Conservation (phyloP, 169 alveolate genomes). For the Ichthyophthirius multifiliis region DNA sequence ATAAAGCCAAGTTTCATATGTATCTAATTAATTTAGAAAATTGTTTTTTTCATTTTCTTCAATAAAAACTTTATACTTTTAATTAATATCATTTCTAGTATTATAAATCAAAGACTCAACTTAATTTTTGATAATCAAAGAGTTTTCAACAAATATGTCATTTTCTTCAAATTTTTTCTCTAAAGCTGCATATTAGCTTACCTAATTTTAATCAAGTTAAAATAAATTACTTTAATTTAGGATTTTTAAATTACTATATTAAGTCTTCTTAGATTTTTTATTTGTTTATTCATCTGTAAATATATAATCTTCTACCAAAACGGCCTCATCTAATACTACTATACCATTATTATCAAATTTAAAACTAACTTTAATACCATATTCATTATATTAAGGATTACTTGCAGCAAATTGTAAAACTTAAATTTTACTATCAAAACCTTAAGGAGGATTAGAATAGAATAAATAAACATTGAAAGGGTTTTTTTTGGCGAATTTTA, state of each 20-base stretch:
- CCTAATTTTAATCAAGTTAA: neutral
- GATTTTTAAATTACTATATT: slow-evolving; percentile 15
- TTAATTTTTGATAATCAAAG: slow-evolving; percentile 45
- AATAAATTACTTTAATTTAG: neutral
- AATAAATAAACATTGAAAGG: slow-evolving; percentile 66
- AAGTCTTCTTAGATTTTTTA: slow-evolving; percentile 38
- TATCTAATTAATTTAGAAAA: too few species aligned
- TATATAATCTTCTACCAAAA: slow-evolving; percentile 50
- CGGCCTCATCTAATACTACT: slow-evolving; percentile 53
- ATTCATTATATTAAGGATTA: slow-evolving; percentile 46
- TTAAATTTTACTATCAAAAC: slow-evolving; percentile 49
- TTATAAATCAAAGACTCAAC: slow-evolving; percentile 59
- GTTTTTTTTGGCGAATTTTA: slow-evolving; percentile 65
- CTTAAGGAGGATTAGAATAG: slow-evolving; percentile 48
- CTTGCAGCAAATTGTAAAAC: slow-evolving; percentile 41
- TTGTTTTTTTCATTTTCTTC: too few species aligned
- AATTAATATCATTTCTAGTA: slow-evolving; percentile 44
- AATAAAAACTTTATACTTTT: too few species aligned
- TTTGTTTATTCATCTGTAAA: slow-evolving; percentile 6
- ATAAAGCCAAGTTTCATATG: too few species aligned
- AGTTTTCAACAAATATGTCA: slow-evolving; percentile 43
- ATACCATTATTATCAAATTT: slow-evolving; percentile 58
- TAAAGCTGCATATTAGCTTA: slow-evolving; percentile 14
- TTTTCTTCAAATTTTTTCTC: slow-evolving; percentile 34
- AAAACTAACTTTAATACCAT: slow-evolving; percentile 51